These are phyloP conservation scores for Cordyceps cateniannulata DNA, from an alignment of 2,329 filamentous ascomycete species.

Conservation along the genomic window DNA sequence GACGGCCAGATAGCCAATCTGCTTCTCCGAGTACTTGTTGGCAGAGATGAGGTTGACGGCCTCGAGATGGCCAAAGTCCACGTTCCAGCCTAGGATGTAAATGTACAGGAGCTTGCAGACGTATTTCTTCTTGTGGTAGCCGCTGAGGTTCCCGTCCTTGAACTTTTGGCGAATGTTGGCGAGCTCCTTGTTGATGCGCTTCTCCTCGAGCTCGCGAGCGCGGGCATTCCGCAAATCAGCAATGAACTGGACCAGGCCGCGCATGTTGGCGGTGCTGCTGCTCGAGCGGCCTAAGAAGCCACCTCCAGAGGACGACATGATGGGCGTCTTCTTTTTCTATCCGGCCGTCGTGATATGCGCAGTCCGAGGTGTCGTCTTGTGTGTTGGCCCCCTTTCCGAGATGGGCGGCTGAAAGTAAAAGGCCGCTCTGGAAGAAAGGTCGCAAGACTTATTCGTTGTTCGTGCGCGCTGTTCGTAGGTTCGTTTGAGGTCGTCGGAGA, in stretches of 20 bases:
- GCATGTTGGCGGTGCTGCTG: constrained; percentile 62
- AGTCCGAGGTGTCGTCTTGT: neutral
- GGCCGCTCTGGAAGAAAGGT: neutral
- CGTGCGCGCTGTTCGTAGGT: neutral
- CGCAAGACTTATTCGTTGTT: neutral
- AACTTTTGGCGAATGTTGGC: constrained; percentile 98
- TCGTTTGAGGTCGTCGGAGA: neutral
- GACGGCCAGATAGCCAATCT: constrained; percentile 97
- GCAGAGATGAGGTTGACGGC: constrained; percentile 97
- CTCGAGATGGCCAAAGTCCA: constrained; percentile 97
- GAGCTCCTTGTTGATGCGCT: constrained; percentile 98
- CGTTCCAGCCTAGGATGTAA: constrained; percentile 97
- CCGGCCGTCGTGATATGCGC: neutral
- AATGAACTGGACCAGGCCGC: constrained; percentile 94
- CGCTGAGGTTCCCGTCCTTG: constrained; percentile 87
- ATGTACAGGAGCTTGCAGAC: constrained; percentile 99
- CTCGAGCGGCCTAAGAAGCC: constrained; percentile 62
- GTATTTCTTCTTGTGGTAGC: constrained; percentile 99
- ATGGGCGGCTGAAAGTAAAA: neutral
- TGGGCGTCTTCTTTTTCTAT: constrained; percentile 16
- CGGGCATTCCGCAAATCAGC: constrained; percentile 92
- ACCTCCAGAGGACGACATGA: constrained; percentile 50
- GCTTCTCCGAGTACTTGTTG: constrained; percentile 97
- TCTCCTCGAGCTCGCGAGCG: constrained; percentile 93
- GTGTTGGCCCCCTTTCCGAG: neutral